A percentile compares a stretch with the other conserved stretches of the same genome.
Conservation (phyloP, 108 stramenopile species). For the Fragilaria radians region DNA sequence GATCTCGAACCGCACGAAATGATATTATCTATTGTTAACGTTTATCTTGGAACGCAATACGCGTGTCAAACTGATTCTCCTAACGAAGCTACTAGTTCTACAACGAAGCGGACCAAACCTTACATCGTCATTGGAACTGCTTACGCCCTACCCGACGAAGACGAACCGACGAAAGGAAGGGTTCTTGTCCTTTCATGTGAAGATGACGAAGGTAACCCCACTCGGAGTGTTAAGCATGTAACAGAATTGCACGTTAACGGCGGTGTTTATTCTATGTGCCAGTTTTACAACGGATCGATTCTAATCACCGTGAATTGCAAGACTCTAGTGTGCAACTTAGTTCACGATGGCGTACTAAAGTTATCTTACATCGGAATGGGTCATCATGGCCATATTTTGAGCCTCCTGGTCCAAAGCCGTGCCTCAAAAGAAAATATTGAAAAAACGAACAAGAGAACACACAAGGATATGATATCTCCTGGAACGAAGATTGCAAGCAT, state of each 20-base stretch:
- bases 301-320: constrained; percentile 75
- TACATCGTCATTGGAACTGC: constrained; percentile 91
- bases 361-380: constrained; percentile 52
- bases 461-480: constrained; percentile 11
- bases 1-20: constrained; percentile 82
- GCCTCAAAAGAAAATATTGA: constrained; percentile 13
- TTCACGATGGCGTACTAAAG: constrained; percentile 26
- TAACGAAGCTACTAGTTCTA: constrained; percentile 8
- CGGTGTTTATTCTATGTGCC: constrained; percentile 72
- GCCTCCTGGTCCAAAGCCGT: constrained; percentile 75
- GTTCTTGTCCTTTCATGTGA: constrained; percentile 81
- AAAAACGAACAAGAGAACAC: neutral
- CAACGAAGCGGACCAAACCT: constrained; percentile 25
- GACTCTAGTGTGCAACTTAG: constrained; percentile 51
- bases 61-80: constrained; percentile 19
- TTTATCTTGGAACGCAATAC: constrained; percentile 14
- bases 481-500: neutral
- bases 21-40: constrained; percentile 67
- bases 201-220: constrained; percentile 5
- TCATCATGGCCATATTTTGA: constrained; percentile 94
- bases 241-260: constrained; percentile 63
- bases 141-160: constrained; percentile 84
- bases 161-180: constrained; percentile 89
- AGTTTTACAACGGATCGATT: constrained; percentile 66
- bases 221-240: constrained; percentile 44